Evolutionary conservation across 139 green algal genomes (phyloP).

Genomic region (Tetraselmis chui): DNA sequence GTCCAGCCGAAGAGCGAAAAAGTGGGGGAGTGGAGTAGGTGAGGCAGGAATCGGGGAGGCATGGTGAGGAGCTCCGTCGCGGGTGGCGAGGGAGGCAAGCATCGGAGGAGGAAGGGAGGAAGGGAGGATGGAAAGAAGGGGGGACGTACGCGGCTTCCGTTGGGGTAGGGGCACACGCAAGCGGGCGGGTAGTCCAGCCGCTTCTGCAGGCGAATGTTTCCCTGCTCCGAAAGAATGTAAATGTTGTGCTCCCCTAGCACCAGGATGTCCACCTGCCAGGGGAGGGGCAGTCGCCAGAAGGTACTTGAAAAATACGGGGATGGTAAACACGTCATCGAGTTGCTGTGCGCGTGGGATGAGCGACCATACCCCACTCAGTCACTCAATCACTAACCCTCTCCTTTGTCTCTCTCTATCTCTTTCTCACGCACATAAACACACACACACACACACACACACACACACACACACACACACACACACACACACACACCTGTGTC

Average conservation of each 20-base stretch:
- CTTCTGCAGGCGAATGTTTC: constrained; percentile 36
- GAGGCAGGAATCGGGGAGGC: too few relatives aligned
- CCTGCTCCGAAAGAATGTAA: constrained; percentile 30
- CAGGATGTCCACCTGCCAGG: constrained; percentile 34
- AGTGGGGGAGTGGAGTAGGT: not conserved
- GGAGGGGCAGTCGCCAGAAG: not conserved
- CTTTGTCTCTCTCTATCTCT: too few relatives aligned
- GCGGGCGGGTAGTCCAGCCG: constrained; percentile 55
- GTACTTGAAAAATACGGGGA: too few relatives aligned
- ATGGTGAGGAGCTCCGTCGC: too few relatives aligned
- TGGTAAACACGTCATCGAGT: too few relatives aligned
- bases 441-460: too few relatives aligned
- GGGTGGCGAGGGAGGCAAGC: too few relatives aligned
- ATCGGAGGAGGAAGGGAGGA: too few relatives aligned
- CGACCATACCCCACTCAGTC: too few relatives aligned
- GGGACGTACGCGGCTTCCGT: not conserved
- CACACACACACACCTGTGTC: not conserved
- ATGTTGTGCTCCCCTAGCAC: constrained; percentile 50
- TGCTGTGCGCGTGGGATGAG: not conserved
- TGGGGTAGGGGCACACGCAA: constrained; percentile 33
- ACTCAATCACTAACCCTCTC: too few relatives aligned
- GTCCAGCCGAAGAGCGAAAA: not conserved
- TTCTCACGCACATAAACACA: too few relatives aligned
- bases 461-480: too few relatives aligned
- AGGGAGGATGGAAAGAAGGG: not conserved